Conservation (phyloP, 768 basidiomycete genomes). For the Panaeolus papilionaceus region DNA sequence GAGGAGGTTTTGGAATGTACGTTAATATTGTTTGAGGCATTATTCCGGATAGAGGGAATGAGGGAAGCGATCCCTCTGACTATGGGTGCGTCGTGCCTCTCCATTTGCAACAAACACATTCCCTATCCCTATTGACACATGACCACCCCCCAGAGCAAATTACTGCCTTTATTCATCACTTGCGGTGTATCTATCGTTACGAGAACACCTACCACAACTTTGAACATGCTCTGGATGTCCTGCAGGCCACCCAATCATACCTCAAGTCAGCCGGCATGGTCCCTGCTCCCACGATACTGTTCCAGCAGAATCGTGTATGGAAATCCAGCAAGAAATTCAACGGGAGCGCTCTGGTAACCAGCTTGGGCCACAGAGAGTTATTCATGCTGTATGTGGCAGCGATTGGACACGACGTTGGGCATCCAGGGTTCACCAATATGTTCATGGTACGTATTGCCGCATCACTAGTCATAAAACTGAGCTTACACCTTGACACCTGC, state of each 20-base stretch:
- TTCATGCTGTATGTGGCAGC: constrained; percentile 89
- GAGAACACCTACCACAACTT: constrained; percentile 98
- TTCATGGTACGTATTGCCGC: constrained; percentile 77
- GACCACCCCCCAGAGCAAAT: constrained; percentile 63
- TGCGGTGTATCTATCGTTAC: constrained; percentile 90
- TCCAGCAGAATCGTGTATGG: constrained; percentile 55
- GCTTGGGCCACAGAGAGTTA: constrained; percentile 71
- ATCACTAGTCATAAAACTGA: constrained; percentile 3
- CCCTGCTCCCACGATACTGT: constrained; percentile 75
- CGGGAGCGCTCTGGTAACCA: constrained; percentile 45
- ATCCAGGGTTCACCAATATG: constrained; percentile 92
- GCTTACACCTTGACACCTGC: constrained; percentile 17
- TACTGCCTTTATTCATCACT: constrained; percentile 79
- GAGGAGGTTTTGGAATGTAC: constrained; percentile 86
- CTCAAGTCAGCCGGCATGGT: constrained; percentile 80
- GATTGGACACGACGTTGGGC: constrained; percentile 97
- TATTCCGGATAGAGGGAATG: constrained; percentile 83
- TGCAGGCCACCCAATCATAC: constrained; percentile 92
- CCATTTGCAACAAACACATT: constrained; percentile 20
- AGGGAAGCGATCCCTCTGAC: constrained; percentile 60
- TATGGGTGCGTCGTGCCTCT: constrained; percentile 52
- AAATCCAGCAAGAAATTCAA: constrained; percentile 41
- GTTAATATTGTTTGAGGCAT: constrained; percentile 84
- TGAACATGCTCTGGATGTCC: constrained; percentile 94
- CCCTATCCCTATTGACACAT: constrained; percentile 27